Evolutionary conservation across 148 eudicot species (phyloP), one percentile per base, ranked within the genome.

Genomic region (Talinum fruticosum): DNA sequence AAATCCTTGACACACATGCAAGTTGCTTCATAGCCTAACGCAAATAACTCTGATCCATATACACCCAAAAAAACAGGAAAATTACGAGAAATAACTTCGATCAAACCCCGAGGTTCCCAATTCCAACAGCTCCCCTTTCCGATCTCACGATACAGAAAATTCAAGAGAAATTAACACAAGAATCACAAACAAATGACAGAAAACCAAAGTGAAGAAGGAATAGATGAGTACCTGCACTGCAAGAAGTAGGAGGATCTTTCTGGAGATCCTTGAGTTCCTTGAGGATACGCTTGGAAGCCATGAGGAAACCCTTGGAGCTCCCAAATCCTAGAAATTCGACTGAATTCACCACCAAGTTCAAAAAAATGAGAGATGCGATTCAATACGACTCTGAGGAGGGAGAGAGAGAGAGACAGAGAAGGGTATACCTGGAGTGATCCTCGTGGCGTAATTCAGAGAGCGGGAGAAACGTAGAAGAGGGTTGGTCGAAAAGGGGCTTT

Each of bases 201-300:
- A 79, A 41, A 29, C 26, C 4, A 74, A 29, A 78, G 41, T 37
- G 35, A 15, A 67, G n/a, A 1, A 15, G 37, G 7, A n/a, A 59
- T 6, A 10, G 16, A 10, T 7, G 32, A 36, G 37, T 78, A 87
- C 90, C 90, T 23, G 86, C 87, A 73, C 83, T 85, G 82, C 84
- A 87, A 53, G 86, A 85, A 76, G 88, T 79, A 21, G 86, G 86
- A 75, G 86, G 86, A 85, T 85, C 87, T 49, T 77, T 87, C 83
- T 85, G 86, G 15, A 87, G 84, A 87, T 83, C 87, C 83, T 85
- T 87, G 45, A 85, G 75, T 65, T 87, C 87, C 59, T 83, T 85
- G 77, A 85, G 79, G 75, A 85, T 85, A 51, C 88, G 82, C 85
- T 87, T 87, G 1, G 86, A 83, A 34, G 90, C 88, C 90, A 87